Conservation (phyloP, 1,284 basidiomycete species). For the Leccinum pallidistipes region DNA sequence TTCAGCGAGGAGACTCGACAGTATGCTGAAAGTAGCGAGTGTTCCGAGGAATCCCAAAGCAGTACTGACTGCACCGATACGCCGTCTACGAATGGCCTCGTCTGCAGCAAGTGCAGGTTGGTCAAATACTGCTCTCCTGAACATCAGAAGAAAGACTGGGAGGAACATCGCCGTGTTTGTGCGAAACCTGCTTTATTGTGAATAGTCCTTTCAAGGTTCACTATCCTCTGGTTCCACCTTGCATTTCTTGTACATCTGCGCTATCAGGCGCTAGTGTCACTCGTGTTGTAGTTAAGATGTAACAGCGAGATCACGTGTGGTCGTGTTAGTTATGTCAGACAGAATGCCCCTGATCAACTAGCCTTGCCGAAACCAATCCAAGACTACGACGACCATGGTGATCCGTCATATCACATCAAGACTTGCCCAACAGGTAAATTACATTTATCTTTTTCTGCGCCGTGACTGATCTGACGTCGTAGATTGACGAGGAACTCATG, state of each 20-base stretch:
- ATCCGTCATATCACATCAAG: constrained; percentile 76
- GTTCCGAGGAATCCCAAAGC: constrained; percentile 51
- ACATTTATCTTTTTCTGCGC: neutral
- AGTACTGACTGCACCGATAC: constrained; percentile 36
- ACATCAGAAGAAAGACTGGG: constrained; percentile 72
- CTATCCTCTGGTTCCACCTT: neutral
- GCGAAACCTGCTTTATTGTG: constrained; percentile 39
- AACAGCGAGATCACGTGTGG: neutral
- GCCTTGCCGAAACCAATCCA: constrained; percentile 1
- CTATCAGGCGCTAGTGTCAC: neutral
- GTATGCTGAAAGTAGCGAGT: constrained; percentile 43
- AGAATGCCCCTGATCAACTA: neutral
- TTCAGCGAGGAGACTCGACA: constrained; percentile 48
- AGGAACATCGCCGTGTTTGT: constrained; percentile 69
- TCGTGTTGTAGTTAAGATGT: constrained; percentile 5
- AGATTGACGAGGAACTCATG: constrained; percentile 96
- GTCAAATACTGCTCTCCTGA: constrained; percentile 72
- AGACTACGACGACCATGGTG: constrained; percentile 47
- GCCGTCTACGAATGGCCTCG: constrained; percentile 42
- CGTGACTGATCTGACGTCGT: constrained; percentile 2
- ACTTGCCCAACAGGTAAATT: constrained; percentile 74
- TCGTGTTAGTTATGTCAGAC: neutral
- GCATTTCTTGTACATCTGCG: neutral
- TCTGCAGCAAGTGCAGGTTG: constrained; percentile 72
- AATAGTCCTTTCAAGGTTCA: constrained; percentile 4